A percentile compares a stretch with the other conserved stretches of the same genome.
Conservation (phyloP, 208 protist genomes). For the Wallacemonas rigidus region DNA sequence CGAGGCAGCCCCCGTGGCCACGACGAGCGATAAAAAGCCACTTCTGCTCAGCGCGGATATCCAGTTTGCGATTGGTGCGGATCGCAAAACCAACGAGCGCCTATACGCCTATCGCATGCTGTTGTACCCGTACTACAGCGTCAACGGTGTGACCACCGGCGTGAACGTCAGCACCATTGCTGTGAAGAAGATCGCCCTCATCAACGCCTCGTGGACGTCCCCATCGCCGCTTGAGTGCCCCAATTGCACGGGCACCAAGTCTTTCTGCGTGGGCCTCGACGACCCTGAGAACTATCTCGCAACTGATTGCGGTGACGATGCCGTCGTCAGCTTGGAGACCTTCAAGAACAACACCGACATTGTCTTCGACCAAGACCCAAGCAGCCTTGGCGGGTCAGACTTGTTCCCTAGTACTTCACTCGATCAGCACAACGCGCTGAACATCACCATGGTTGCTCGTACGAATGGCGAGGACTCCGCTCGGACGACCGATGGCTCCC, state of each 20-base stretch:
- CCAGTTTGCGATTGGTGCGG: slow-evolving; percentile 47
- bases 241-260: slow-evolving; percentile 65
- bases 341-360: slow-evolving; percentile 29
- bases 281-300: slow-evolving; percentile 36
- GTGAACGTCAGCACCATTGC: slow-evolving; percentile 36
- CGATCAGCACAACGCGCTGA: slow-evolving; percentile 30
- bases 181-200: slow-evolving; percentile 34
- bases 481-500: slow-evolving; percentile 34
- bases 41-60: slow-evolving; percentile 52
- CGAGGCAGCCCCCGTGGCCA: background rate
- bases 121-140: slow-evolving; percentile 63
- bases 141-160: slow-evolving; percentile 26
- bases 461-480: slow-evolving; percentile 49
- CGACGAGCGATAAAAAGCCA: background rate
- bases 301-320: slow-evolving; percentile 55
- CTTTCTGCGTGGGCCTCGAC: slow-evolving; percentile 54
- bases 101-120: slow-evolving; percentile 73
- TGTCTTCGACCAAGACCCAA: slow-evolving; percentile 22
- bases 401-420: slow-evolving; percentile 49
- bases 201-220: slow-evolving; percentile 64
- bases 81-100: slow-evolving; percentile 57
- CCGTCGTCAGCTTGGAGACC: slow-evolving; percentile 55
- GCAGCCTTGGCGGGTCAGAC: slow-evolving; percentile 17
- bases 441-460: slow-evolving; percentile 62
- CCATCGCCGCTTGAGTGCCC: slow-evolving; percentile 63